These are phyloP conservation scores for Metarhizium album DNA, from an alignment of 2,329 filamentous ascomycete species.

Conservation along the genomic window DNA sequence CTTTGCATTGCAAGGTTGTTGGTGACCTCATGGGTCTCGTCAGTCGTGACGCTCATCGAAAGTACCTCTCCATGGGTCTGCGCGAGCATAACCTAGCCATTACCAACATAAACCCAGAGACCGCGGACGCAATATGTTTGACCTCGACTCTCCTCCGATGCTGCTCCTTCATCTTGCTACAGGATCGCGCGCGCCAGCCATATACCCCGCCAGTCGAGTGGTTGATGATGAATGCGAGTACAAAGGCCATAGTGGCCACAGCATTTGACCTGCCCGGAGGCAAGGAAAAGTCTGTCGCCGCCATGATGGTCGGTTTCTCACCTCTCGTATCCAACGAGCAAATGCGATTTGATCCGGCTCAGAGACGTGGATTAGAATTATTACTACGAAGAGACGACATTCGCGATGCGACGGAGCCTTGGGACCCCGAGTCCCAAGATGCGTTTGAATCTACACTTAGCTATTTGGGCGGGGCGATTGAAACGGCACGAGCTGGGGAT, in stretches of 20 bases:
- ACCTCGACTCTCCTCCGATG: slow-evolving; percentile 10
- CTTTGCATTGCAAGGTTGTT: slow-evolving; percentile 7
- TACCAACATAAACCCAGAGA: slow-evolving; percentile 3
- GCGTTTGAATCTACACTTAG: slow-evolving; percentile 11
- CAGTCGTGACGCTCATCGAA: slow-evolving; percentile 7
- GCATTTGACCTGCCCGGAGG: slow-evolving; percentile 5
- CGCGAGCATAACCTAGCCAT: slow-evolving; percentile 10
- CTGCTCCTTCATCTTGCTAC: slow-evolving; percentile 10
- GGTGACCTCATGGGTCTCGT: slow-evolving; percentile 5
- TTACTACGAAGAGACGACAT: slow-evolving; percentile 2
- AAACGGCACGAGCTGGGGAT: slow-evolving; percentile 1
- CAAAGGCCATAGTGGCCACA: slow-evolving; percentile 5
- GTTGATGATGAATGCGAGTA: slow-evolving; percentile 11
- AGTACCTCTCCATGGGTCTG: slow-evolving; percentile 10
- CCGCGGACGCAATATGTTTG: slow-evolving; percentile 8
- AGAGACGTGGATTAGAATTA: slow-evolving; percentile 7
- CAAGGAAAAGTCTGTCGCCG: slow-evolving; percentile 3
- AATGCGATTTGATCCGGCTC: slow-evolving; percentile 4
- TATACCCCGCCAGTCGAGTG: slow-evolving; percentile 11
- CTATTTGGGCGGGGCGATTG: slow-evolving; percentile 9
- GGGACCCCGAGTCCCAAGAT: slow-evolving; percentile 10
- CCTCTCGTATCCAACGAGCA: slow-evolving; percentile 8
- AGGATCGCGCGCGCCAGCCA: slow-evolving; percentile 7
- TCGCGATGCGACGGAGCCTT: slow-evolving; percentile 9
- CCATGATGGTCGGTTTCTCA: slow-evolving; percentile 6